Base-by-base conservation (phyloP, 345 rosid genomes). In the Melaleuca quinquenervia region DNA sequence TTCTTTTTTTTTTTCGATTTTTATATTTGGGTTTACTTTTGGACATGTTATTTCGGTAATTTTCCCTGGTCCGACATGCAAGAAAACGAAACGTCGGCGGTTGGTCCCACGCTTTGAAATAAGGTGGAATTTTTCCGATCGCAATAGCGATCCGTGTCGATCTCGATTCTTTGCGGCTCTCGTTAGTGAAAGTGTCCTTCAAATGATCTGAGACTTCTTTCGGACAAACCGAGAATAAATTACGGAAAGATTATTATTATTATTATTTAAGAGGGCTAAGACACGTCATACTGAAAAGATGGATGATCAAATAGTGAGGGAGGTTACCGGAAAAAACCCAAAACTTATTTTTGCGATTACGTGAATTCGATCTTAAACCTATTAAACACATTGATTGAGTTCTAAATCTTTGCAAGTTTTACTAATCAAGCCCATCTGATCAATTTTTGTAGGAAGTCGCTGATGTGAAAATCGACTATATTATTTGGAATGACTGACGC, bases 1-100 rank as follows among this genome's bases (percentile, higher is more conserved):
- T 50, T 5, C 7, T 6, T 58, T 56, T 26, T 58, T 0, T 0
- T 11, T n/a, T n/a, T 6, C 26, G 6, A 5, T 58, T 6, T n/a
- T n/a, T 10, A 7, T n/a, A n/a, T 58, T 29, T 15, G 70, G 70
- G 70, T 58, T 58, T n/a, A 58, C 70, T 13, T 13, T n/a, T 8
- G 7, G 36, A 58, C 36, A 12, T 27, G 6, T 7, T 6, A 14
- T 52, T 15, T 41, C 41, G 3, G 41, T 41, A 41, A 41, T 41
- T 41, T 41, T 4, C 41, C 41, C 41, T 41, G 41, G 41, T 41
- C 41, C 18, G 20, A 52, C 80, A 11, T 70, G 80, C 80, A 36
- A 36, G 80, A 41, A 70, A 36, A 18, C 36, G 44, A 20, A 70
- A 22, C 80, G 5, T 48, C 26, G 24, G 80, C 48, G 45, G 78